Percentiles rank a stretch among this genome's conserved stretches.
phyloP scores from a whole-genome alignment of 2,329 filamentous ascomycete species.

The Oidium heveae region DNA sequence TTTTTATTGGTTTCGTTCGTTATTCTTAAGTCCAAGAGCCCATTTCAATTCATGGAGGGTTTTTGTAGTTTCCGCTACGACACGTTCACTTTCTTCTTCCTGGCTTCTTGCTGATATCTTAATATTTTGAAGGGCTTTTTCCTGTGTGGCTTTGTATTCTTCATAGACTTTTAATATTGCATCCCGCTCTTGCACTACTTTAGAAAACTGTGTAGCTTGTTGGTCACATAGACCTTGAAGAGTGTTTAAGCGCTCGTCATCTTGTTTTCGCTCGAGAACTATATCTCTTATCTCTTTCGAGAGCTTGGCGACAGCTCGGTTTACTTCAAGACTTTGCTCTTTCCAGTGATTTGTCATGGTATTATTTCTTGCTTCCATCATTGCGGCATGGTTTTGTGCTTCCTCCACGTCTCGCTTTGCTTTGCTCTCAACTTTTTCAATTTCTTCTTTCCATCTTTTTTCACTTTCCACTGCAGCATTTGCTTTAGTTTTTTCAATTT shows the following conservation, averaged over 20 bases:
- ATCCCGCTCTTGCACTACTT: slow-evolving; percentile 33
- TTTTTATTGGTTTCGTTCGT: slow-evolving; percentile 15
- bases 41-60: slow-evolving; percentile 45
- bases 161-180: slow-evolving; percentile 34
- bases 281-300: slow-evolving; percentile 27
- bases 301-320: slow-evolving; percentile 24
- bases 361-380: slow-evolving; percentile 47
- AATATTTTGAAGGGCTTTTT: slow-evolving; percentile 32
- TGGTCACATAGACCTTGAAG: slow-evolving; percentile 48
- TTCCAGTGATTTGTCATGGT: slow-evolving; percentile 40
- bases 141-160: slow-evolving; percentile 37
- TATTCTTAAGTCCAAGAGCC: slow-evolving; percentile 43
- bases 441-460: slow-evolving; percentile 32
- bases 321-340: slow-evolving; percentile 36
- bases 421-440: slow-evolving; percentile 34
- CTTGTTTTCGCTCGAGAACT: slow-evolving; percentile 27
- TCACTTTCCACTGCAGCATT: slow-evolving; percentile 33
- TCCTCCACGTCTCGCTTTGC: slow-evolving; percentile 38
- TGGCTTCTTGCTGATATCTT: slow-evolving; percentile 28
- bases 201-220: slow-evolving; percentile 40
- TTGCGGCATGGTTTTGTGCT: slow-evolving; percentile 34
- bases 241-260: slow-evolving; percentile 37
- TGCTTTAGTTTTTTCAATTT: slow-evolving; percentile 36
- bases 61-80: slow-evolving; percentile 31
- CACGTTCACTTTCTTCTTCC: slow-evolving; percentile 33